Evolutionary conservation across 2,329 filamentous ascomycete species (phyloP), one percentile per base, ranked within the genome.

Genomic region (Penicillium sp.): DNA sequence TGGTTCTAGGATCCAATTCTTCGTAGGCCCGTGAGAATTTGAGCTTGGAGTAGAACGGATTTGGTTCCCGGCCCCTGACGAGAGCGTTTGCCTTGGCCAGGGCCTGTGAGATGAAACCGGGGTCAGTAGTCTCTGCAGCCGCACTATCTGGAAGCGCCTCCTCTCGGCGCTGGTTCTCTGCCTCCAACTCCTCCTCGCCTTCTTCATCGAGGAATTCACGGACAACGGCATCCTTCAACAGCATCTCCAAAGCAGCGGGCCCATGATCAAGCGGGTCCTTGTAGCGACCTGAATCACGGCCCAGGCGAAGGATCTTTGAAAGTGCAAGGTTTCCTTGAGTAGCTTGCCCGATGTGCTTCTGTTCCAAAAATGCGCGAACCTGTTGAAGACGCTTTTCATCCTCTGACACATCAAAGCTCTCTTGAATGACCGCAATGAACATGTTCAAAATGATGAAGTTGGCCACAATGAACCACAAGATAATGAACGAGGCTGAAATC

Each of bases 351-450:
- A 96, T 80, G 67, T 98, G 93, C 71, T 93, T 96, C 65, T 93
- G 87, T 70, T 96, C 91, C 45, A 99, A 79, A 67, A 98, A 99
- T 1, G 93, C 91, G 69, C 93, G 93, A 59, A 99, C 93, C 76
- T 99, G 96, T 72, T 98, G 91, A 60, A 98, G 78, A 21, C 96
- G 91, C 77, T 99, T 99, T 73, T 98, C 93, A 71, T 99, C 96
- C 73, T 99, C 95, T 3, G 93, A 96, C 26, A 99, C 92, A 76
- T 99, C 95, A 72, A 99, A 99, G 70, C 96, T 99, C 72, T 99
- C 95, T 74, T 99, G 95, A 63, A 99, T 99, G 77, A 99, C 95
- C 81, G 95, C 95, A 90, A 99, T 98, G 81, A 99, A 99, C 95
- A 99, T 99, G 71, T 98, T 99, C 79, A 99, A 79, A 60, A 98